A percentile compares a stretch with the other conserved stretches of the same genome.
These are phyloP conservation scores for Dichomitus squalens DNA, from an alignment of 1,284 basidiomycete species.

Conservation along the genomic window DNA sequence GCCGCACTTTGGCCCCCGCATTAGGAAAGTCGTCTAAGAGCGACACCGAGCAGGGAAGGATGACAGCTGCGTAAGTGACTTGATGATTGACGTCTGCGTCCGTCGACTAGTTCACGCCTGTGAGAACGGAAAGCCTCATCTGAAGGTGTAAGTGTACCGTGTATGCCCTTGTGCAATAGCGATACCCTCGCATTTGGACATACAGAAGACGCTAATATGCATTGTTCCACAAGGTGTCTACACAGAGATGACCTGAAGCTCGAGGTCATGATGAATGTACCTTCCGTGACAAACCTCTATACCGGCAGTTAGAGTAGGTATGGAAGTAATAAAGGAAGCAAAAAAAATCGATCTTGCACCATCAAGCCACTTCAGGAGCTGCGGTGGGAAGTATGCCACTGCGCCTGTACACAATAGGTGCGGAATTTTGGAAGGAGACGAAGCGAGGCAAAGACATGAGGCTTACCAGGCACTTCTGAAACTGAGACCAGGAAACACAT, in stretches of 20 bases:
- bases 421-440: constrained; percentile 5
- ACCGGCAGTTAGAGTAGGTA: constrained; percentile 27
- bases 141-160: too few species aligned
- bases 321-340: constrained; percentile 36
- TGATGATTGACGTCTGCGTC: too few species aligned
- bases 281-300: constrained; percentile 38
- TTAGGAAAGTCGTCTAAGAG: too few species aligned
- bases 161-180: too few species aligned
- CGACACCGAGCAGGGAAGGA: too few species aligned
- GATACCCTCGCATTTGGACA: too few species aligned
- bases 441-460: background rate
- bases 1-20: too few species aligned
- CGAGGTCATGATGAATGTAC: constrained; percentile 19
- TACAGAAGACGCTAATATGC: too few species aligned
- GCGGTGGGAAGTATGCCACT: constrained; percentile 33
- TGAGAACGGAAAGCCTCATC: too few species aligned
- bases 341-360: constrained; percentile 31
- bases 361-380: constrained; percentile 38
- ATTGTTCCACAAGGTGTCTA: too few species aligned
- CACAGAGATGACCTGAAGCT: background rate
- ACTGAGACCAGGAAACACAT: background rate
- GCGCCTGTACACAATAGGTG: constrained; percentile 41
- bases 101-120: too few species aligned
- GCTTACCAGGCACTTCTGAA: background rate
- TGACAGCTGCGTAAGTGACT: too few species aligned